A percentile compares a stretch with the other conserved stretches of the same genome.
Evolutionary conservation across 2,329 filamentous ascomycete species (phyloP).

Genomic region (Xylariaceae sp.): DNA sequence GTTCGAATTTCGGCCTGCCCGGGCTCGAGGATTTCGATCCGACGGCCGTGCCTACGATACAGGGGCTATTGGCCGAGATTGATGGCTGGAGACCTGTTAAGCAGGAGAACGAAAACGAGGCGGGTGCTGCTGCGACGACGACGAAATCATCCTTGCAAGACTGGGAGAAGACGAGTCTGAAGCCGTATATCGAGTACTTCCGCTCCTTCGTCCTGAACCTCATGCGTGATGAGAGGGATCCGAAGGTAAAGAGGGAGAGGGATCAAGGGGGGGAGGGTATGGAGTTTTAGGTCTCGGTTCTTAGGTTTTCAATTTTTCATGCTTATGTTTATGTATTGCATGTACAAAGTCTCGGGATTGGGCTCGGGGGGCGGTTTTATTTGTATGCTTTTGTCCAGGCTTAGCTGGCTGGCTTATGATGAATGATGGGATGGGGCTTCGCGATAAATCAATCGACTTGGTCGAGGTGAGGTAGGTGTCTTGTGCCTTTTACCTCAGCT

Average conservation of each 20-base stretch:
- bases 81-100: slow-evolving; percentile 58
- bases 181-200: slow-evolving; percentile 88
- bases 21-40: slow-evolving; percentile 81
- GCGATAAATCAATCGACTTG: no score
- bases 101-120: slow-evolving; percentile 18
- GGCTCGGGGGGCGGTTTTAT: neutral
- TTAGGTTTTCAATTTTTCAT: neutral
- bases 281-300: slow-evolving; percentile 41
- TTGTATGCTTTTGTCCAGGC: no score
- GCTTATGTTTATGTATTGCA: no score
- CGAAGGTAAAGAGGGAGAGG: slow-evolving; percentile 50
- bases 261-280: slow-evolving; percentile 45
- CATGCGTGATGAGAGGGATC: slow-evolving; percentile 67
- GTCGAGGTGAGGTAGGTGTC: no score
- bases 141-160: slow-evolving; percentile 67
- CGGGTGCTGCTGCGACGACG: no score
- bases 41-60: slow-evolving; percentile 81
- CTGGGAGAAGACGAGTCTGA: slow-evolving; percentile 96
- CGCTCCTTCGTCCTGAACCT: slow-evolving; percentile 71
- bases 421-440: neutral
- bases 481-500: no score
- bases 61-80: slow-evolving; percentile 75
- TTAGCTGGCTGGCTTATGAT: no score
- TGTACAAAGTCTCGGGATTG: neutral
- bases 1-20: no score